Percentiles rank a stretch among this genome's conserved stretches.
These are phyloP conservation scores for Ananas comosus DNA, from an alignment of 176 grass and related monocot genomes.

Conservation along the genomic window DNA sequence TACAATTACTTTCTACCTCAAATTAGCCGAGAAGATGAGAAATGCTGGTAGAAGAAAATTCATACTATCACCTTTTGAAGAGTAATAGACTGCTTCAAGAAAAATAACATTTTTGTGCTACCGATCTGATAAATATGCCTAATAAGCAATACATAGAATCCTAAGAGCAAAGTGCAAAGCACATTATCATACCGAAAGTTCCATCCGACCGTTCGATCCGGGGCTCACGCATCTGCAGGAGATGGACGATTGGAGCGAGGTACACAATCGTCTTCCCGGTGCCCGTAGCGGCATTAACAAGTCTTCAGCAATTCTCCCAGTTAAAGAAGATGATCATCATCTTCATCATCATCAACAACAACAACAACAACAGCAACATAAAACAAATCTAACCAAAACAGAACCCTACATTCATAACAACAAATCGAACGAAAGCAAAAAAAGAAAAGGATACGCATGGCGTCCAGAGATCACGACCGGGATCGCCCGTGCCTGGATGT, in stretches of 20 bases:
- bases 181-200: conserved; percentile 55
- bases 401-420: background rate
- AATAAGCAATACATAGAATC: background rate
- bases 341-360: background rate
- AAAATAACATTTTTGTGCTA: too few relatives aligned
- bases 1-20: background rate
- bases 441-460: conserved; percentile 50
- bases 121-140: background rate
- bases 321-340: conserved; percentile 3
- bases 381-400: background rate
- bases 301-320: conserved; percentile 29
- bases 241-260: conserved; percentile 79
- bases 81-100: too few relatives aligned
- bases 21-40: background rate
- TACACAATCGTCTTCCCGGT: conserved; percentile 89
- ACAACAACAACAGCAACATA: background rate
- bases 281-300: conserved; percentile 93
- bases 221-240: conserved; percentile 79
- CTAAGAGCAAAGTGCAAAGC: background rate
- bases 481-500: conserved; percentile 83
- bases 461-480: conserved; percentile 71
- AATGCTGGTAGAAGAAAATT: too few relatives aligned
- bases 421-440: background rate
- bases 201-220: conserved; percentile 67
- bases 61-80: too few relatives aligned